phyloP scores from a whole-genome alignment of 805 yeast species.

The Yarrowia deformans region DNA sequence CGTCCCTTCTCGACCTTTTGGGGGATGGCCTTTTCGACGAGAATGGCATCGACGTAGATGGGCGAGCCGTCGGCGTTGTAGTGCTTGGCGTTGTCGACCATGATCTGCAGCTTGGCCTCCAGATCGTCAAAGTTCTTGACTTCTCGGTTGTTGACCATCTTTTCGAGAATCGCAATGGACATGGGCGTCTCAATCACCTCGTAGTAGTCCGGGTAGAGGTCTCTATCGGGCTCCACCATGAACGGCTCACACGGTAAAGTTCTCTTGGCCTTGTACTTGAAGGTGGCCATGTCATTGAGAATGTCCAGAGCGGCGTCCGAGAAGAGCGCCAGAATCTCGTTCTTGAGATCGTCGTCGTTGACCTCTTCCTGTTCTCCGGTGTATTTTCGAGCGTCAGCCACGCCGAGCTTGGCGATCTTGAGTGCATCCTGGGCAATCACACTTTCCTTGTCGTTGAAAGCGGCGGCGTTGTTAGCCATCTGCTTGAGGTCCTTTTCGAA shows the following conservation, averaged over 20 bases:
- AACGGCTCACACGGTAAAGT: slow-evolving; percentile 71
- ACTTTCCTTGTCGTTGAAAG: slow-evolving; percentile 71
- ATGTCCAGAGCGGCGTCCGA: slow-evolving; percentile 24
- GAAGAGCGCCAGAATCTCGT: slow-evolving; percentile 44
- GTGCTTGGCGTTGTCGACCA: slow-evolving; percentile 78
- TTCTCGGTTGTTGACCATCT: slow-evolving; percentile 60
- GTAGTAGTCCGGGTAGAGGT: slow-evolving; percentile 82
- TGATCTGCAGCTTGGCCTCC: slow-evolving; percentile 62
- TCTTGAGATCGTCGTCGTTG: slow-evolving; percentile 39
- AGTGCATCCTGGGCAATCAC: slow-evolving; percentile 72
- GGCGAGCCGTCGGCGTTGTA: slow-evolving; percentile 79
- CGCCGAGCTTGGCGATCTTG: slow-evolving; percentile 63
- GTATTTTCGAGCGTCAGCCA: slow-evolving; percentile 56
- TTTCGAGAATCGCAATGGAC: slow-evolving; percentile 67
- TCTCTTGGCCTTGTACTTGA: slow-evolving; percentile 45
- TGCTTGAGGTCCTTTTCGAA: slow-evolving; percentile 67
- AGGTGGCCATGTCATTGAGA: slow-evolving; percentile 44
- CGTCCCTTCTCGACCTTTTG: slow-evolving; percentile 51
- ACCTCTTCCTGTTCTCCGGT: slow-evolving; percentile 41
- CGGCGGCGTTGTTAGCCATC: slow-evolving; percentile 73
- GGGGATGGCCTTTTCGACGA: slow-evolving; percentile 57
- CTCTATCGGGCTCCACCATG: slow-evolving; percentile 72
- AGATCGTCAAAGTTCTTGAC: slow-evolving; percentile 66
- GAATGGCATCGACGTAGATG: slow-evolving; percentile 73
- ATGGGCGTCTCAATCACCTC: slow-evolving; percentile 75